Conservation (phyloP, 176 grass and related monocot species). For the Zoysia japonica region DNA sequence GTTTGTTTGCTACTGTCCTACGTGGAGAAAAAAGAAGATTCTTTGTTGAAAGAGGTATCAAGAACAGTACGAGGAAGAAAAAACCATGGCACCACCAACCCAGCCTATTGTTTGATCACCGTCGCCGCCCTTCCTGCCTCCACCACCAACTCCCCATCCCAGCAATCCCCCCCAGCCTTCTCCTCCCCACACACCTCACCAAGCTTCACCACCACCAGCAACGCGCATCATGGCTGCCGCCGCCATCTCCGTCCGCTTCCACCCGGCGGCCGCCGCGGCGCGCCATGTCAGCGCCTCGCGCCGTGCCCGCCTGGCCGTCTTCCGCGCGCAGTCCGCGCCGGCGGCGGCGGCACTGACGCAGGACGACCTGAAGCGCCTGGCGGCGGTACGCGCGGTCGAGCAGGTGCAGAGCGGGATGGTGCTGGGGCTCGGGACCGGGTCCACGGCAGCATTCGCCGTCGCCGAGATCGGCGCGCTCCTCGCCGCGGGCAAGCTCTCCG, state of each 20-base stretch:
- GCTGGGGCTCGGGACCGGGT: conserved; percentile 90
- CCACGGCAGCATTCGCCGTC: conserved; percentile 93
- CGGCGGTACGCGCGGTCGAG: conserved; percentile 88
- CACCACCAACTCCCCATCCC: conserved; percentile 29
- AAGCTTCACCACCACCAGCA: conserved; percentile 15
- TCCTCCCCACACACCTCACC: conserved; percentile 19
- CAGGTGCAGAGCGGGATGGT: conserved; percentile 94
- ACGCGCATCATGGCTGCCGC: conserved; percentile 38
- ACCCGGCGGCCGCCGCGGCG: conserved; percentile 17
- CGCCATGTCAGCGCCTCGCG: conserved; percentile 23
- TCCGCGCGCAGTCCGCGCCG: conserved; percentile 60
- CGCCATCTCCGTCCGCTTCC: conserved; percentile 48
- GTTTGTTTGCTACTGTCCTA: not conserved
- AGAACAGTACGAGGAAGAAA: not conserved
- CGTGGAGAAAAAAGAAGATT: not conserved
- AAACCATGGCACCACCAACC: conserved; percentile 33
- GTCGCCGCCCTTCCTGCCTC: conserved; percentile 26
- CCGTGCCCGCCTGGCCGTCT: not conserved
- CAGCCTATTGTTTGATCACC: conserved; percentile 33
- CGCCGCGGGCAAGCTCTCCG: conserved; percentile 61
- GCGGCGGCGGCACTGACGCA: conserved; percentile 63
- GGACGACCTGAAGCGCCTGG: conserved; percentile 91
- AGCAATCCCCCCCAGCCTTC: not conserved
- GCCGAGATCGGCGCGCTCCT: conserved; percentile 86
- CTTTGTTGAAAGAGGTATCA: not conserved